A percentile compares a stretch with the other conserved stretches of the same genome.
Conservation (phyloP, 768 basidiomycete species). For the Mycena pura region DNA sequence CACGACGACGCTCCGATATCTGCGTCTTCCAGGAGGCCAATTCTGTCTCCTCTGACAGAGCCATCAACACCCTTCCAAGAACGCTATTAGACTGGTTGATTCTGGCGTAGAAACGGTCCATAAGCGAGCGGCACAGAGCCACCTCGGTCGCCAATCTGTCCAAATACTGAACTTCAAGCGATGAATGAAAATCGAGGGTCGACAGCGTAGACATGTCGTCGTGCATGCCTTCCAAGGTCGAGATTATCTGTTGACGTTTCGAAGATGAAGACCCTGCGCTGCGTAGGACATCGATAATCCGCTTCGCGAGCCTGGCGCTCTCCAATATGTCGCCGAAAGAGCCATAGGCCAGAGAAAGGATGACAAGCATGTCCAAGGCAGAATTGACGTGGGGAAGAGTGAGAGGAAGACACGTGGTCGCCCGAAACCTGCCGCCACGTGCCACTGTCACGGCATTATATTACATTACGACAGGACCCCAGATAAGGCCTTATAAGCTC, state of each 20-base stretch:
- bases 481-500: too few species aligned
- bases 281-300: slow-evolving; percentile 8
- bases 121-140: background rate
- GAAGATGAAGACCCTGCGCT: background rate
- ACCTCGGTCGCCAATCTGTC: slow-evolving; percentile 1
- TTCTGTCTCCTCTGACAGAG: background rate
- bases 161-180: background rate
- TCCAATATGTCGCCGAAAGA: slow-evolving; percentile 10
- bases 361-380: too few species aligned
- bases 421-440: too few species aligned
- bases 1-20: background rate
- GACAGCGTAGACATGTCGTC: background rate
- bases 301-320: background rate
- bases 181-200: background rate
- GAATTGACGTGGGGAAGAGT: too few species aligned
- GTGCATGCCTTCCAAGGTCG: background rate
- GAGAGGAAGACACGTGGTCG: too few species aligned
- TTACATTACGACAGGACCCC: too few species aligned
- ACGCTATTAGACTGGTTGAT: background rate
- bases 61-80: background rate
- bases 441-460: too few species aligned
- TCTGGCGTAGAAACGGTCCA: background rate
- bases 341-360: slow-evolving; percentile 12
- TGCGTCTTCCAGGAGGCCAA: background rate
- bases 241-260: background rate